phyloP scores from a whole-genome alignment of 768 basidiomycete genomes.

The Mycena capillaripes region DNA sequence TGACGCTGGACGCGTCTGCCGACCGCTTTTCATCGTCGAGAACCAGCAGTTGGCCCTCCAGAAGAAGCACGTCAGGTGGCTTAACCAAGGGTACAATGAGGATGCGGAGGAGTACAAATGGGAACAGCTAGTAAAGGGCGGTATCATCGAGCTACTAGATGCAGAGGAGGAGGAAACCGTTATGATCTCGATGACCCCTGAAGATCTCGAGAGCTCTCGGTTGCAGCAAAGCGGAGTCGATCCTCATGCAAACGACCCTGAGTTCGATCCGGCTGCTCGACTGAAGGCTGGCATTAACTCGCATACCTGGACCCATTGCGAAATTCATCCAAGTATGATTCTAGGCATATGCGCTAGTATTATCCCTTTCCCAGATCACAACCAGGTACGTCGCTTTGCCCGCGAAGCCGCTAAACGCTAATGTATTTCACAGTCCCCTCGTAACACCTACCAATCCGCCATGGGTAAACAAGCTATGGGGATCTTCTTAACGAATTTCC shows the following conservation, averaged over 20 bases:
- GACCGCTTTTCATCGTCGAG: conserved; percentile 97
- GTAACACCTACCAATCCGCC: conserved; percentile 99
- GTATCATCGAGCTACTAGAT: conserved; percentile 94
- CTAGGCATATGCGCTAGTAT: conserved; percentile 98
- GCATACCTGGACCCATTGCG: conserved; percentile 98
- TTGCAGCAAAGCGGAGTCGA: conserved; percentile 72
- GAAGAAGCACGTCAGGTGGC: conserved; percentile 87
- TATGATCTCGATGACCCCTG: conserved; percentile 99
- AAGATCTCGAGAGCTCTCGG: conserved; percentile 91
- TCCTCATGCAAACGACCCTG: conserved; percentile 70
- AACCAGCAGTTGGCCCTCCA: conserved; percentile 87
- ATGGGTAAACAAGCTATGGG: conserved; percentile 99
- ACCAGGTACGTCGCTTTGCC: conserved; percentile 75
- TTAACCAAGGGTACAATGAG: conserved; percentile 71
- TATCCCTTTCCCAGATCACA: conserved; percentile 99
- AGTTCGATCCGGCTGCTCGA: conserved; percentile 90
- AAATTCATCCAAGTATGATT: conserved; percentile 99
- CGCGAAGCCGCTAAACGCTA: conserved; percentile 20
- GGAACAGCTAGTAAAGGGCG: conserved; percentile 87
- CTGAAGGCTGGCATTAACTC: conserved; percentile 88
- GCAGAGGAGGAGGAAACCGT: conserved; percentile 99
- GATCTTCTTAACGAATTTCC: conserved; percentile 97
- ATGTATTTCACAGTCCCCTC: conserved; percentile 80
- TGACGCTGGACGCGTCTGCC: conserved; percentile 96
- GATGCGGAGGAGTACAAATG: conserved; percentile 82